Base-by-base conservation (phyloP, 192 early-diverging fungal species). In the Paraglomus brasilianum region DNA sequence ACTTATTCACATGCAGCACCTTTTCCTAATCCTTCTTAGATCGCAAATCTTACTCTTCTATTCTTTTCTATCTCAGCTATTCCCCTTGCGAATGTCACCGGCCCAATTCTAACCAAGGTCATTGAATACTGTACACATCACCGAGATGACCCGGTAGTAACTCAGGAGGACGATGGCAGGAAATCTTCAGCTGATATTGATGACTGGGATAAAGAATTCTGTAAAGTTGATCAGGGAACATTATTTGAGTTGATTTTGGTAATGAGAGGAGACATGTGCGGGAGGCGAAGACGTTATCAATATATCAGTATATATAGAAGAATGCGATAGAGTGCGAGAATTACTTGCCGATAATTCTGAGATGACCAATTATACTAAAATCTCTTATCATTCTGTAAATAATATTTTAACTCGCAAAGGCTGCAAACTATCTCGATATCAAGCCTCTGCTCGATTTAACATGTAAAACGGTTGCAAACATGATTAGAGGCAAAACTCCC, bases 381-480 rank as follows among this genome's bases (percentile, higher is more conserved):
- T 30, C 1, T 2, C 30, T 30, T 30, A 30, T 30, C 30, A 30
- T 30, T 30, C 30, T 30, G 30, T 3, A 30, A 30, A 36, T 56
- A 49, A 48, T 52, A 43, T 46, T 45, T 42, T 56, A 13, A 36
- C 46, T 42, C 30, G 30, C n/a, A 43, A 17, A 69, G 67, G 91
- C 92, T 43, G 88, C 93, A 45, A 93, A 95, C 74, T 92, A 93
- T 78, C 82, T 99, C 65, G 97, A 98, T 77, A 98, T 98, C 72
- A 97, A 96, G 79, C 91, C 93, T 13, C 84, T 99, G 51, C 82
- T 99, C 50, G 95, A 99, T 80, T 83, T 99, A 57, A 93, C 94
- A 8, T 99, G 97, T 85, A 98, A 97, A 83, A 95, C 95, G 4
- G 93, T 98, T 47, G 97, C 97, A 59, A 97, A 96, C 75, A 93